These are phyloP conservation scores for Diaporthe caulivora DNA, from an alignment of 2,329 filamentous ascomycete genomes.

Conservation along the genomic window DNA sequence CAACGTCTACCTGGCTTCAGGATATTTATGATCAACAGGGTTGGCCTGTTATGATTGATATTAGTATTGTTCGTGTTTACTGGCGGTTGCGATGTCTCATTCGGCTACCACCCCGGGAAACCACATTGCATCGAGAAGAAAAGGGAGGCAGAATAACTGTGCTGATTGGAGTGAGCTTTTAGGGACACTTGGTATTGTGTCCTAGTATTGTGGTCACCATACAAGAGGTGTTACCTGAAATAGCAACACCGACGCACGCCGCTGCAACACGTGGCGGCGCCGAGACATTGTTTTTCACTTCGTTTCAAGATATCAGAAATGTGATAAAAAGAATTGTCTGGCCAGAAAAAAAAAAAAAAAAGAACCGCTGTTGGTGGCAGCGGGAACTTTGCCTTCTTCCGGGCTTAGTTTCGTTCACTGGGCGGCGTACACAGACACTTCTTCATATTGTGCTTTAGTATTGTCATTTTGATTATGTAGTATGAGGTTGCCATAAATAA, in stretches of 20 bases:
- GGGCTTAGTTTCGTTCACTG: neutral
- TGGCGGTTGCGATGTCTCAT: no score
- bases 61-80: neutral
- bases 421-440: neutral
- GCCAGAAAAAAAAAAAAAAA: neutral
- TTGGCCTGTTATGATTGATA: neutral
- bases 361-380: no score
- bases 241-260: neutral
- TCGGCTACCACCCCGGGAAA: neutral
- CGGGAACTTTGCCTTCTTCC: neutral
- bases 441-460: slow-evolving; percentile 34
- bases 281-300: neutral
- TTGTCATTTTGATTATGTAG: slow-evolving; percentile 15
- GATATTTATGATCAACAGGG: neutral
- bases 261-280: neutral
- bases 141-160: neutral
- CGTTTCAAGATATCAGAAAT: neutral
- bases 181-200: slow-evolving; percentile 23
- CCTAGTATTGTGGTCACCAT: slow-evolving; percentile 38
- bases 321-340: no score
- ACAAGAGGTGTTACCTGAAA: neutral
- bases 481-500: neutral
- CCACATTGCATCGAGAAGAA: neutral
- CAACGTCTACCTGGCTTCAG: neutral
- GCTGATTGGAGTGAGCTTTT: no score